Conservation (phyloP, 2,329 filamentous ascomycete genomes). For the Verticillium tricorpus region DNA sequence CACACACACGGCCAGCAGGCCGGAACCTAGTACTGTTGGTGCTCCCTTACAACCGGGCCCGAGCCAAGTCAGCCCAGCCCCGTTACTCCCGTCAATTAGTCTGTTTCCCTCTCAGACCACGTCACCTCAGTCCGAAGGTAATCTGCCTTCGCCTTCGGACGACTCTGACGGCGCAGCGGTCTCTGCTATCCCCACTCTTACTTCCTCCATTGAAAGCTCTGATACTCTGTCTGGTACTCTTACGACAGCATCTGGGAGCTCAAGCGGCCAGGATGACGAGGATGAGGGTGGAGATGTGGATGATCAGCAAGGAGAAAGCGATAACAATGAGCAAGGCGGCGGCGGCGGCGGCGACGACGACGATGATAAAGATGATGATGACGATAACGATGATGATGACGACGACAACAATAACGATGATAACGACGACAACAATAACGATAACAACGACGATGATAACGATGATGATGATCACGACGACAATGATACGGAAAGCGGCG, state of each 20-base stretch:
- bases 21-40: too few relatives aligned
- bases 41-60: not conserved
- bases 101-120: not conserved
- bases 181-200: not conserved
- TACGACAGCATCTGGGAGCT: too few relatives aligned
- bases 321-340: not conserved
- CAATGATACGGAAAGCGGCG: not conserved
- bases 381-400: not conserved
- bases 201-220: not conserved
- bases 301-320: too few relatives aligned
- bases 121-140: not conserved
- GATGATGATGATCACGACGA: not conserved
- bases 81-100: not conserved
- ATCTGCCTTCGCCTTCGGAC: not conserved
- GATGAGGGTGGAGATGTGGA: too few relatives aligned
- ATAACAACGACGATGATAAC: not conserved
- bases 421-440: not conserved
- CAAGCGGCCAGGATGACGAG: too few relatives aligned
- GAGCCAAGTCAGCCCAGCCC: not conserved
- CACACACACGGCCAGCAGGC: too few relatives aligned
- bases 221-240: too few relatives aligned
- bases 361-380: not conserved
- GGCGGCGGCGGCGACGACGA: not conserved
- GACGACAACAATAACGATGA: not conserved
- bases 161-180: not conserved